Evolutionary conservation across 345 rosid genomes (phyloP), one percentile per base, ranked within the genome.

Genomic region (Cochlearia excelsa): DNA sequence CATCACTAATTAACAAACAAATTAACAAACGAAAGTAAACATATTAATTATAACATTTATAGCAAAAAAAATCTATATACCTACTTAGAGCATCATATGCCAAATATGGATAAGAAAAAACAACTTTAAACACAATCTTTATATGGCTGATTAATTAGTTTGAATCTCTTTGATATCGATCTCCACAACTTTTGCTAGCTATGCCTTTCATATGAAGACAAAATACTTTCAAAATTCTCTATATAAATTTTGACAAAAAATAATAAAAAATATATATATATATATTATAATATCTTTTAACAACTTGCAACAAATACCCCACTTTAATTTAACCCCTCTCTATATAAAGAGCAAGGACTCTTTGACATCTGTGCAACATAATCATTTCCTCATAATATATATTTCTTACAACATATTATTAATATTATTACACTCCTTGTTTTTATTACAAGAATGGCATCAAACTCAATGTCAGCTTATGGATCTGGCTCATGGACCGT

Each of bases 381-480:
- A 74, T 41, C 77, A 75, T 34, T 54, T 63, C 63, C 57, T 40
- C 26, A 57, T 39, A 30, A 57, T 55, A 37, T 6, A 3, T 37
- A 37, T 3, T 37, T 4, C 7, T 3, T 1, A 37, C 7, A 37
- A 16, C 23, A 16, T 16, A 16, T 16, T 16, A 16, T 16, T 16
- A 16, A 0, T 16, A 16, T 16, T 16, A 16, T 16, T 16, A 16
- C 23, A 16, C 23, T 16, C 23, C 23, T 16, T 16, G 23, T 16
- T 16, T 16, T 16, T 16, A 16, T 16, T 16, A 16, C 40, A 10
- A 39, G 9, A 39, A 39, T 39, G 96, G 86, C 98, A 30, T 86
- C 98, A 11, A 74, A 73, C 68, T 84, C 98, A 52, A 85, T 87
- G 81, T 88, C 97, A 7, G 68, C 88, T 30, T 81, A 80, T 6